Percentiles rank a stretch among this genome's conserved stretches.
These are phyloP conservation scores for Cladophialophora chaetospira DNA, from an alignment of 2,329 filamentous ascomycete genomes.

Conservation along the genomic window DNA sequence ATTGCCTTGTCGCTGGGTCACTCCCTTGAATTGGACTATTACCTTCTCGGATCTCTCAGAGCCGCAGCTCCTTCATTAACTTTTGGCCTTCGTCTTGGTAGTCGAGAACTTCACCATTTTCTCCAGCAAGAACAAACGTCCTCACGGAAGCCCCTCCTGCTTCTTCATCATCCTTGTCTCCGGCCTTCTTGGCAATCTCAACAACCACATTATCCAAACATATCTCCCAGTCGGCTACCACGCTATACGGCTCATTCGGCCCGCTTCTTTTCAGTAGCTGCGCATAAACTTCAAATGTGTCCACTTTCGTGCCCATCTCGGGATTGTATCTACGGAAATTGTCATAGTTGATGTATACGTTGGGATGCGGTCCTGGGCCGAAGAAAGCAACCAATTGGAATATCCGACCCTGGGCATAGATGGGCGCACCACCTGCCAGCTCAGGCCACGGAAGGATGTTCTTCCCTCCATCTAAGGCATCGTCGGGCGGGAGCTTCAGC, in stretches of 20 bases:
- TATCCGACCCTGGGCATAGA: background rate
- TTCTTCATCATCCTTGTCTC: background rate
- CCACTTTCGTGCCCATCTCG: background rate
- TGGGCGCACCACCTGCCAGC: background rate
- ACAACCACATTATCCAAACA: conserved; percentile 12
- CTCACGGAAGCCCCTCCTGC: background rate
- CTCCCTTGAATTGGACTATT: no score
- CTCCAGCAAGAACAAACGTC: background rate
- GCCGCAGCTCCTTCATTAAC: background rate
- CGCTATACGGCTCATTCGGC: background rate
- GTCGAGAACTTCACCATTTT: background rate
- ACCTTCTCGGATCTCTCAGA: no score
- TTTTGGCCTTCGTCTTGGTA: background rate
- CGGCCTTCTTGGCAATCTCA: conserved; percentile 2
- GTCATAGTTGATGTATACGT: background rate
- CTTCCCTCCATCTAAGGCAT: background rate
- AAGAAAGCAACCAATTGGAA: conserved; percentile 3
- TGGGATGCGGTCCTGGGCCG: conserved; percentile 2
- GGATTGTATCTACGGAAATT: background rate
- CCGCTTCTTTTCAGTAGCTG: conserved; percentile 1
- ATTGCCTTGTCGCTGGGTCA: no score
- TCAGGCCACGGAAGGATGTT: background rate
- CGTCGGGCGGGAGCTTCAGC: conserved; percentile 7
- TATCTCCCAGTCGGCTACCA: conserved; percentile 8
- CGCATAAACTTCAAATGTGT: conserved; percentile 8